Evolutionary conservation across 768 basidiomycete genomes (phyloP).

Genomic region (Hypholoma fasciculare): DNA sequence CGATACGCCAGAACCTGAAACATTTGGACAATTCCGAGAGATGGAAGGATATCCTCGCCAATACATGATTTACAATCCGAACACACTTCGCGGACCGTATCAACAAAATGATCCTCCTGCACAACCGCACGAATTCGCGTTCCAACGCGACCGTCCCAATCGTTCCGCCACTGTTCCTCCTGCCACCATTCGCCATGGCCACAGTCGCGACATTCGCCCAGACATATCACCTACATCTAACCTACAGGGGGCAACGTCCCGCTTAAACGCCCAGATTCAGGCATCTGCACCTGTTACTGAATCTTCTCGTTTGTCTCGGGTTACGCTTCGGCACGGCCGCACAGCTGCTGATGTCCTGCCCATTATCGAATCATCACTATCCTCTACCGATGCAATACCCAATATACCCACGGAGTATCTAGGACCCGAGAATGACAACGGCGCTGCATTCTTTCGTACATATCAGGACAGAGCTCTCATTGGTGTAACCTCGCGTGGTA

Average conservation of each 20-base stretch:
- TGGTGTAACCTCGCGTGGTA: conserved; percentile 38
- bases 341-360: conserved; percentile 42
- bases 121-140: conserved; percentile 29
- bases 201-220: conserved; percentile 13
- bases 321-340: conserved; percentile 5
- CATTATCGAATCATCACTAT: conserved; percentile 63
- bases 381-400: conserved; percentile 58
- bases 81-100: conserved; percentile 12
- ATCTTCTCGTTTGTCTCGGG: conserved; percentile 40
- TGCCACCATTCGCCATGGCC: neutral
- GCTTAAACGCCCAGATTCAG: conserved; percentile 37
- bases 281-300: conserved; percentile 29
- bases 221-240: conserved; percentile 23
- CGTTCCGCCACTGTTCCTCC: conserved; percentile 27
- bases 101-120: conserved; percentile 10
- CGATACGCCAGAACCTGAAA: conserved; percentile 45
- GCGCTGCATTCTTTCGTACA: conserved; percentile 58
- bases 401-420: conserved; percentile 58
- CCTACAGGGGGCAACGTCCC: conserved; percentile 30
- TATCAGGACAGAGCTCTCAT: conserved; percentile 43
- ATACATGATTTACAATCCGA: conserved; percentile 24
- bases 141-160: conserved; percentile 20
- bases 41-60: conserved; percentile 32
- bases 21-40: conserved; percentile 29
- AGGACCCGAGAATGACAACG: conserved; percentile 53